Conservation (phyloP, 1,139 yeast genomes). For the Debaryomycetaceae sp. region DNA sequence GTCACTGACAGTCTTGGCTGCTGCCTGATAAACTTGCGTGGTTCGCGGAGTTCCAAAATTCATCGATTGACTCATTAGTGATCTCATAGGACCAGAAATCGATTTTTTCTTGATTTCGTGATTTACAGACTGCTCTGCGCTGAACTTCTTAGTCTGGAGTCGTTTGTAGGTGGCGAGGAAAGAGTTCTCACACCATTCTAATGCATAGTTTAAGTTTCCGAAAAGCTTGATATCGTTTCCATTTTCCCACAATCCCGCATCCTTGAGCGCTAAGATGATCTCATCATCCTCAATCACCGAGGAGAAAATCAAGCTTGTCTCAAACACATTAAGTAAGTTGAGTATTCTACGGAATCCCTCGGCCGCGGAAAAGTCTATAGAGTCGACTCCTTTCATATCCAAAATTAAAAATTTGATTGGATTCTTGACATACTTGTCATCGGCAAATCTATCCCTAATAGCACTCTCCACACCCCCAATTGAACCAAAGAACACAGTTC, state of each 20-base stretch:
- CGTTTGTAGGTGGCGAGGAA: slow-evolving; percentile 65
- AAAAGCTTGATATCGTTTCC: slow-evolving; percentile 55
- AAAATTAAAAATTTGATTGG: slow-evolving; percentile 77
- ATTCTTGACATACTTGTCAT: slow-evolving; percentile 44
- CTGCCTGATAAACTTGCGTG: slow-evolving; percentile 59
- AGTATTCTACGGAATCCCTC: slow-evolving; percentile 90
- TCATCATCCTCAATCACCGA: slow-evolving; percentile 66
- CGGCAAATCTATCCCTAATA: slow-evolving; percentile 65
- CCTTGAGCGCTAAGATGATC: slow-evolving; percentile 61
- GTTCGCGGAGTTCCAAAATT: slow-evolving; percentile 62
- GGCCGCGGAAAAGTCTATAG: slow-evolving; percentile 92
- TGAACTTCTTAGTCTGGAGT: slow-evolving; percentile 17
- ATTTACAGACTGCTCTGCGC: slow-evolving; percentile 5
- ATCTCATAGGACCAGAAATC: slow-evolving; percentile 6
- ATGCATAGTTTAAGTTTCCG: slow-evolving; percentile 75
- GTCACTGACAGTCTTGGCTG: slow-evolving; percentile 47
- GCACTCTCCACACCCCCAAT: slow-evolving; percentile 85
- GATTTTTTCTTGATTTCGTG: slow-evolving; percentile 12
- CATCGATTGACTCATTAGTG: slow-evolving; percentile 12
- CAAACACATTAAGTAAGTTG: slow-evolving; percentile 67
- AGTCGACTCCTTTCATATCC: slow-evolving; percentile 78
- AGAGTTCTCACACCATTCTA: slow-evolving; percentile 96
- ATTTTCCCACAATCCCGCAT: slow-evolving; percentile 67
- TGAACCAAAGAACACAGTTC: slow-evolving; percentile 90
- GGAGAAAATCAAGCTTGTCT: slow-evolving; percentile 71